These are phyloP conservation scores for Hymenotorrendiella dingleyae DNA, from an alignment of 2,329 filamentous ascomycete genomes.

Conservation along the genomic window DNA sequence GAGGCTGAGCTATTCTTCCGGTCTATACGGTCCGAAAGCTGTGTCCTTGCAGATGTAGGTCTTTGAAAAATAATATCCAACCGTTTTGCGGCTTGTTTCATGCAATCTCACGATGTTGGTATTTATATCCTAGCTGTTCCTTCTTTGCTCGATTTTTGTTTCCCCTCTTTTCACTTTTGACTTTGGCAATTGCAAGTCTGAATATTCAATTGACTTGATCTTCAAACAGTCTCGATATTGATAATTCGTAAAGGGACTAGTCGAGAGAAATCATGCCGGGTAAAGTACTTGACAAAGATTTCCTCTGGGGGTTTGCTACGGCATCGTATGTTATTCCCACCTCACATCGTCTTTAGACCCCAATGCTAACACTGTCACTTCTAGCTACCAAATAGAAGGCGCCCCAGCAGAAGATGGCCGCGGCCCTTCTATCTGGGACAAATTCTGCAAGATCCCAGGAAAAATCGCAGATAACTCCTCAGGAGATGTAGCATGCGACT, in stretches of 20 bases:
- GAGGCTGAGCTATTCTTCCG: conserved; percentile 16
- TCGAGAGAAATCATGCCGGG: conserved; percentile 42
- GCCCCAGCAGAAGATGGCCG: conserved; percentile 69
- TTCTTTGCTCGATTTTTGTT: background rate
- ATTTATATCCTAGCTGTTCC: background rate
- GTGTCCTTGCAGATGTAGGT: no score
- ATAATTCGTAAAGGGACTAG: no score
- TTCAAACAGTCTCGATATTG: background rate
- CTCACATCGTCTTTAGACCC: background rate
- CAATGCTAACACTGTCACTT: background rate
- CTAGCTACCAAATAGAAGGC: conserved; percentile 84
- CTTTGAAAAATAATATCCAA: background rate
- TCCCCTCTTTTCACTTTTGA: conserved; percentile 4
- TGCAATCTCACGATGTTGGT: conserved; percentile 3
- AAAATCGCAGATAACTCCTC: conserved; percentile 76
- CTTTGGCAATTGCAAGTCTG: background rate
- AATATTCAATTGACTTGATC: background rate
- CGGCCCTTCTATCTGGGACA: conserved; percentile 81
- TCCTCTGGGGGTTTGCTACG: conserved; percentile 76
- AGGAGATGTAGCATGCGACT: conserved; percentile 77
- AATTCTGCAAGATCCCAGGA: conserved; percentile 73
- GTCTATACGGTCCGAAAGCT: conserved; percentile 23
- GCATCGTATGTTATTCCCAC: conserved; percentile 66
- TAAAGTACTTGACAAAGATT: conserved; percentile 55
- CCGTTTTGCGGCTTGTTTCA: background rate